Percentiles rank a stretch among this genome's conserved stretches.
phyloP scores from a whole-genome alignment of 805 yeast genomes.

The Candida argentea region DNA sequence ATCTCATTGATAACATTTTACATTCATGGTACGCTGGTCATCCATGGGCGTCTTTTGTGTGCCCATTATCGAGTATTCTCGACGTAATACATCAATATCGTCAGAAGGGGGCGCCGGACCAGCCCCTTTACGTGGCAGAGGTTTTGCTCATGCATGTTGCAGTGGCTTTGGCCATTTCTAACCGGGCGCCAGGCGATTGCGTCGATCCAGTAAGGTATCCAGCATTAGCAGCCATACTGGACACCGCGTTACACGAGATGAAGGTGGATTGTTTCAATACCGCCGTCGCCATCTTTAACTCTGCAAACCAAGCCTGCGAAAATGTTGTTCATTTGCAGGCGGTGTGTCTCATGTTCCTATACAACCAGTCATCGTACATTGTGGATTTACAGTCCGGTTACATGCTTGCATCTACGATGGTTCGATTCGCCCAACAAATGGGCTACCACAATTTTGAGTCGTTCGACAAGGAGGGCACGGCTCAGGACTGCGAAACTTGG shows the following conservation, averaged over 20 bases:
- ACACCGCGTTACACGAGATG: slow-evolving; percentile 1
- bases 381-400: slow-evolving; percentile 28
- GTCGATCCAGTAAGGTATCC: slow-evolving; percentile 4
- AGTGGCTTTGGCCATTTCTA: slow-evolving; percentile 5
- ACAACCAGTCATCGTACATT: slow-evolving; percentile 17
- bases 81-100: slow-evolving; percentile 7
- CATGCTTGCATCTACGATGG: slow-evolving; percentile 34
- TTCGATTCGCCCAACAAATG: slow-evolving; percentile 45
- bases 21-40: slow-evolving; percentile 4
- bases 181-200: slow-evolving; percentile 3
- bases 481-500: slow-evolving; percentile 26
- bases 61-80: slow-evolving; percentile 3
- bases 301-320: slow-evolving; percentile 38
- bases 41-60: slow-evolving; percentile 6
- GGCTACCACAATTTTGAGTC: slow-evolving; percentile 47
- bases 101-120: too few relatives aligned
- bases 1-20: slow-evolving; percentile 7
- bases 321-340: slow-evolving; percentile 45
- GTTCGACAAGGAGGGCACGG: slow-evolving; percentile 11
- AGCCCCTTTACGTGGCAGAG: slow-evolving; percentile 7
- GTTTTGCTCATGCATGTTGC: slow-evolving; percentile 11
- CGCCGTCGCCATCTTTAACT: slow-evolving; percentile 43
- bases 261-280: slow-evolving; percentile 5
- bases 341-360: slow-evolving; percentile 35
- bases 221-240: background rate